phyloP scores from a whole-genome alignment of 2,329 filamentous ascomycete species.

The Epichloe gansuensis region DNA sequence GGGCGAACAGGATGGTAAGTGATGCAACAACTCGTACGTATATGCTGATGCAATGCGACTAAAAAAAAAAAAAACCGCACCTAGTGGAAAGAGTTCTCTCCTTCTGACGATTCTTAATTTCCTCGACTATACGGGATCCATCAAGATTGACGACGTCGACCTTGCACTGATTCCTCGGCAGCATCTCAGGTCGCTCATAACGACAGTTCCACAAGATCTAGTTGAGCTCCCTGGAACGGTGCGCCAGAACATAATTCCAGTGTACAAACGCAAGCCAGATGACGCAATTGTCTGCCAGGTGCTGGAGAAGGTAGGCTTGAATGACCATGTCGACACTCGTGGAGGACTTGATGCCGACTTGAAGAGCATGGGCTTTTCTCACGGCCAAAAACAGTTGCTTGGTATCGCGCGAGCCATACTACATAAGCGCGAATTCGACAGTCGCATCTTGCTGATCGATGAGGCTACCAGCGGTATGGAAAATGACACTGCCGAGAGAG shows the following conservation, averaged over 20 bases:
- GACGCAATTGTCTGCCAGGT: conserved; percentile 6
- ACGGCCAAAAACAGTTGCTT: conserved; percentile 9
- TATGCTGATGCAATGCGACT: neutral
- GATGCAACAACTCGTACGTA: neutral
- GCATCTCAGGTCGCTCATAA: conserved; percentile 16
- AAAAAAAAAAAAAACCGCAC: neutral
- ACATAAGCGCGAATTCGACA: neutral
- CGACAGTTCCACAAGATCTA: conserved; percentile 19
- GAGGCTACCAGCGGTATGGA: conserved; percentile 6
- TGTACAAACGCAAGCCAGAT: neutral
- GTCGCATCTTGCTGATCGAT: conserved; percentile 1
- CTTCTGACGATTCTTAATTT: neutral
- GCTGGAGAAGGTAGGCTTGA: conserved; percentile 8
- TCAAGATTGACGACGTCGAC: conserved; percentile 16
- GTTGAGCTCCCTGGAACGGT: conserved; percentile 7
- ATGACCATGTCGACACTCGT: neutral
- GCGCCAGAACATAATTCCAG: neutral
- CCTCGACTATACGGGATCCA: too few species aligned
- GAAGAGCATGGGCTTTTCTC: conserved; percentile 4
- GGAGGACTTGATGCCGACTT: conserved; percentile 8
- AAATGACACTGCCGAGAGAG: neutral
- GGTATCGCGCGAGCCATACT: conserved; percentile 6
- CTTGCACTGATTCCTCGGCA: conserved; percentile 11
- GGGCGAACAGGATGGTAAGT: conserved; percentile 9
- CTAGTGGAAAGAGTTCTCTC: conserved; percentile 14